These are phyloP conservation scores for Puccinia coronata DNA, from an alignment of 1,284 basidiomycete species.

Conservation along the genomic window DNA sequence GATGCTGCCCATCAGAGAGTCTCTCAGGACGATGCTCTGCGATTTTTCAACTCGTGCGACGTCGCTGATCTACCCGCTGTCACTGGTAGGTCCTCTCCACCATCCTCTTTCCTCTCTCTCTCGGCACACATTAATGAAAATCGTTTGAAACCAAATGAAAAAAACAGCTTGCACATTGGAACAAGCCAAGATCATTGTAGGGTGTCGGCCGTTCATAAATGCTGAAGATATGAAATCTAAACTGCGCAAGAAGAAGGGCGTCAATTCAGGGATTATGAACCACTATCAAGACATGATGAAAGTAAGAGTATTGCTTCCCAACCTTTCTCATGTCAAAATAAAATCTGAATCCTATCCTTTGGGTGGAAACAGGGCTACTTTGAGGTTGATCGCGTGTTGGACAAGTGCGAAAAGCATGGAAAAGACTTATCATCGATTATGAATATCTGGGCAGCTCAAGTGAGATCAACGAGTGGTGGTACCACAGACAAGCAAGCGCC, in stretches of 20 bases:
- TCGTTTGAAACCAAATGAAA: conserved; percentile 4
- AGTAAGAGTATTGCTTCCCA: conserved; percentile 56
- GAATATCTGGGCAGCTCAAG: conserved; percentile 69
- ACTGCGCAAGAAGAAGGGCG: conserved; percentile 84
- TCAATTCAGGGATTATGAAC: conserved; percentile 85
- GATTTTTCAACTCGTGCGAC: conserved; percentile 81
- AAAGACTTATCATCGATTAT: conserved; percentile 67
- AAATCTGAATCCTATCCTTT: background rate
- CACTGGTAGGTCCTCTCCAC: conserved; percentile 70
- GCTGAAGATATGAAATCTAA: conserved; percentile 77
- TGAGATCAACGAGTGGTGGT: background rate
- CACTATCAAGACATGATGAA: conserved; percentile 84
- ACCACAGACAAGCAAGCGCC: background rate
- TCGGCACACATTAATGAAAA: conserved; percentile 19
- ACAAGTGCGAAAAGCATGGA: conserved; percentile 84
- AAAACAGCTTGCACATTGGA: conserved; percentile 74
- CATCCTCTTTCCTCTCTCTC: conserved; percentile 51
- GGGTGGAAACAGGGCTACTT: conserved; percentile 66
- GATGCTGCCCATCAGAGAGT: conserved; percentile 51
- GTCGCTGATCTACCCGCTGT: conserved; percentile 79
- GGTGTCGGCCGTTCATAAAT: conserved; percentile 75
- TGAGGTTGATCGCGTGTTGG: conserved; percentile 83
- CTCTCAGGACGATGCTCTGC: conserved; percentile 65
- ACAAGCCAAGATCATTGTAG: conserved; percentile 78
- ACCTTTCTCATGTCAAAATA: background rate